Evolutionary conservation across 257 asterid species (phyloP), one percentile per base, ranked within the genome.

Genomic region (Solanum chiquidenum): DNA sequence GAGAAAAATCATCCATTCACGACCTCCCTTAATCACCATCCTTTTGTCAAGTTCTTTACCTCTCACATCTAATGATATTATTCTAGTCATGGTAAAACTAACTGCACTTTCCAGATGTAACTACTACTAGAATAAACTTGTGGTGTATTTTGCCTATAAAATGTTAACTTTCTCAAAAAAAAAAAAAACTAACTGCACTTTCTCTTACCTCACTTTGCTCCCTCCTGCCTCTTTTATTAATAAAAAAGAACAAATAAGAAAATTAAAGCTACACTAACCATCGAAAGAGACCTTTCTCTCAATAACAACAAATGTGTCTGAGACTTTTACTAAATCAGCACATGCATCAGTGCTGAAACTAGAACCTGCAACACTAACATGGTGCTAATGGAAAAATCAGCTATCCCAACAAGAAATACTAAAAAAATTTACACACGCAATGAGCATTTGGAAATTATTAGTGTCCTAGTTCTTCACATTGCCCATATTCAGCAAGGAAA

Each of bases 381-480:
- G 55, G 69, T 49, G 72, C 58, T 12, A 84, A 52, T 83, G 83
- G 11, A 58, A 20, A 23, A 80, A 66, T 52, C 69, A 21, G n/a
- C 66, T 83, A 31, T 16, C 38, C 82, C 25, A 27, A 69, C 52
- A 73, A 31, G 68, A 83, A 87, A 49, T 3, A 49, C 46, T 20
- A 79, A 37, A 86, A 21, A 5, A 4, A 21, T 27, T 37, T 69
- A 83, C 25, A 37, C 38, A 86, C 33, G 27, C 42, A 27, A 37
- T 42, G 46, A 84, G 71, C 85, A 86, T 88, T 88, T 75, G 62
- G 76, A 55, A 64, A 31, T 25, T 40, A 33, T 10, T 76, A 44
- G 69, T 27, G 74, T 40, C 42, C 83, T 55, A 34, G n/a, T 66
- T 75, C 88, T 71, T 74, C 31, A 89, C 93, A 88, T 91, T 91